Evolutionary conservation across 31 red algal genomes (phyloP), one percentile per base, ranked within the genome.

Genomic region (Asparagopsis taxiformis): DNA sequence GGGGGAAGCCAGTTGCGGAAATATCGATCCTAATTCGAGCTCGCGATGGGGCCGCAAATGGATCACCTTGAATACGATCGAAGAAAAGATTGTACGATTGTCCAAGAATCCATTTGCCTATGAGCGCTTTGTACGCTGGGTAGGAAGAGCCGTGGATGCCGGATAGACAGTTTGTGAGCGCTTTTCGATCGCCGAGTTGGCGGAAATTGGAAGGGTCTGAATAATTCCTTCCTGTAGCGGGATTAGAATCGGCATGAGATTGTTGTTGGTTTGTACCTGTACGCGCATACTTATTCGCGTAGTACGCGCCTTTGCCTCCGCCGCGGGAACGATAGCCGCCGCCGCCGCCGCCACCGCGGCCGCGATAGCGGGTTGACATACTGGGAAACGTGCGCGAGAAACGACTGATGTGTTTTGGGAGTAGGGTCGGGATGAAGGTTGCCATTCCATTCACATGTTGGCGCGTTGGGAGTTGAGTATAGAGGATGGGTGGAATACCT

Each of bases 31-130:
- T 78, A 13, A 82, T 54, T n/a, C 79, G 58, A 9, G 69, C 66
- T 33, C 91, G 67, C n/a, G 70, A 79, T 37, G 85, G 92, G 1
- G 92, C 70, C 5, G 92, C 92, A 54, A 73, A 90, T 1, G 85
- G 68, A 75, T 95, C 85, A 35, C 51, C 55, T 43, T 90, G 92
- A 26, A 95, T 59, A 26, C 77, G 68, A 43, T 95, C 92, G 31
- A 95, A 59, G 43, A 79, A 61, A 11, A 95, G 70, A 1, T 22
- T 22, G 0, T 63, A 24, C 21, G 21, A 23, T 15, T 58, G 49
- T n/a, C 56, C 43, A 13, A 84, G 59, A 38, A 54, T 58, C 84
- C 91, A 90, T 31, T 62, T 51, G 3, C 91, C 91, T 29, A 69
- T 44, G 21, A 94, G 39, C 9, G 75, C 70, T 21, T 81, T 84